Base-by-base conservation (phyloP, 441 rosid genomes). In the Capsella rubella region DNA sequence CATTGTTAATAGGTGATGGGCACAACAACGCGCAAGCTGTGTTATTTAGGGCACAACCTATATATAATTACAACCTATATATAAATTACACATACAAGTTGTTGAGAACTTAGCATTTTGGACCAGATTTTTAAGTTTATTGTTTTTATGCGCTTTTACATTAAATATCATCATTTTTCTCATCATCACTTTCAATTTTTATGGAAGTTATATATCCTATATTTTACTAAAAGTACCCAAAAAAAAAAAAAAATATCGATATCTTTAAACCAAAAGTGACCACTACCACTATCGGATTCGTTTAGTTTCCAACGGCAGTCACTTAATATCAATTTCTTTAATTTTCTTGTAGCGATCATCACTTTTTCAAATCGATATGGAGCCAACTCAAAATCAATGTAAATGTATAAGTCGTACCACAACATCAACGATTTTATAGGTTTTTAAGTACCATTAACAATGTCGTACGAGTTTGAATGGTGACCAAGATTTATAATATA, bases 1-100 rank as follows among this genome's bases (percentile, higher is more conserved):
- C 52, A 34, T 50, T 40, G 75, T 71, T 50, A 51, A 27, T 28
- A 52, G 27, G 55, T 37, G 54, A 34, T 52, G 75, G 54, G 32
- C 52, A 61, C 42, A 50, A 49, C 51, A 50, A 49, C 21, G 39
- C 29, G 60, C 45, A 51, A 51, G 52, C 53, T 63, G 35, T 61
- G 45, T 51, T 52, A 58, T 27, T 55, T 61, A 61, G 69, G 69
- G 45, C 61, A 51, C 68, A 71, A 60, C 67, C 75, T 59, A 70
- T 49, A 47, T 57, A 69, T 31, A 55, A 25, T 5, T 12, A 55
- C 4, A 1, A 60, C 67, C 75, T 59, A 70, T 49, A 47, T 57
- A 69, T 31, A 55, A 25, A n/a, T 5, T 12, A 55, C 4, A 1
- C 28, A 55, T 37, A 57, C 28, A 57, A 46, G 74, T 69, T 15